These are phyloP conservation scores for Podaxis pistillaris DNA, from an alignment of 768 basidiomycete genomes.

Conservation along the genomic window DNA sequence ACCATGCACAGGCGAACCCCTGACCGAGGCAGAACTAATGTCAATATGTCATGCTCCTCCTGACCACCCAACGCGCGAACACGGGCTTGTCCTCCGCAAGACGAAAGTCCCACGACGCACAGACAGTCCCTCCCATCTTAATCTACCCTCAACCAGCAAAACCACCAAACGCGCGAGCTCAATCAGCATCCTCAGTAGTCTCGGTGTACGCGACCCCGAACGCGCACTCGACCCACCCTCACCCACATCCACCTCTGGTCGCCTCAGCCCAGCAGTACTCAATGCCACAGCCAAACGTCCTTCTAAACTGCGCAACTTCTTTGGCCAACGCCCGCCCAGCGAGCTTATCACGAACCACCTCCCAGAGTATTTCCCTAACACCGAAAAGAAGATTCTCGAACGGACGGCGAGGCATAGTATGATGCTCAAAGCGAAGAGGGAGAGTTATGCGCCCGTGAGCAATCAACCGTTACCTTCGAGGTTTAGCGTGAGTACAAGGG, in stretches of 20 bases:
- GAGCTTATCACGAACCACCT: constrained; percentile 95
- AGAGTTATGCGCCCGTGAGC: constrained; percentile 49
- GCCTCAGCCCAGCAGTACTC: constrained; percentile 26
- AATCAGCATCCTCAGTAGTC: constrained; percentile 89
- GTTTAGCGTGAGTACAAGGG: constrained; percentile 63
- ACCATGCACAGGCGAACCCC: constrained; percentile 53
- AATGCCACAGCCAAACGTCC: constrained; percentile 47
- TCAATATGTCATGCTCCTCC: constrained; percentile 80
- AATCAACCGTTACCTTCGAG: constrained; percentile 47
- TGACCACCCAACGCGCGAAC: constrained; percentile 76
- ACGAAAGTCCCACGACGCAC: constrained; percentile 35
- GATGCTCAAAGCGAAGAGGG: constrained; percentile 53
- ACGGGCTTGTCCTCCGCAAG: constrained; percentile 70
- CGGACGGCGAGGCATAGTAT: constrained; percentile 90
- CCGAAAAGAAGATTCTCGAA: constrained; percentile 88
- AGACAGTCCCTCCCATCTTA: constrained; percentile 37
- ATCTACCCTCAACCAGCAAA: constrained; percentile 39
- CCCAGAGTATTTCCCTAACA: constrained; percentile 92
- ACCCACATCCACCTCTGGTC: constrained; percentile 34
- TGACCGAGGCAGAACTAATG: constrained; percentile 80
- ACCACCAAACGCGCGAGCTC: constrained; percentile 91
- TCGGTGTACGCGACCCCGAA: constrained; percentile 85
- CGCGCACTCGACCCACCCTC: constrained; percentile 61
- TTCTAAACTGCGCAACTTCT: constrained; percentile 89
- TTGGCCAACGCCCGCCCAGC: constrained; percentile 95